Conservation (phyloP, 495 filamentous ascomycete genomes). For the Penicillium herquei region DNA sequence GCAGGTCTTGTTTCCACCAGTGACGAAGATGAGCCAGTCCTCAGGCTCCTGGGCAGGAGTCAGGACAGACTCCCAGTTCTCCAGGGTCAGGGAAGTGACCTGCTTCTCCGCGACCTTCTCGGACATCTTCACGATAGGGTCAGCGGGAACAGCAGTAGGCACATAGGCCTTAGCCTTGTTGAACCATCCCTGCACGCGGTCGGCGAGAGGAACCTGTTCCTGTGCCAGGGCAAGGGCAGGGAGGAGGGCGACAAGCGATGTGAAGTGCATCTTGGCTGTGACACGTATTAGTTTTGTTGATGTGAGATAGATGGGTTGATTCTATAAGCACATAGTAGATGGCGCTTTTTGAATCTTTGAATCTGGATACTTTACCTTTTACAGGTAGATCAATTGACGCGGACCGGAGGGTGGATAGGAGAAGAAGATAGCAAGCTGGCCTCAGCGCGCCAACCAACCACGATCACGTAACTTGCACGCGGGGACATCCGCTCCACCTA, state of each 20-base stretch:
- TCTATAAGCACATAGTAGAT: slow-evolving; percentile 3
- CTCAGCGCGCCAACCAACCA: slow-evolving; percentile 28
- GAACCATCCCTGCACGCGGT: slow-evolving; percentile 65
- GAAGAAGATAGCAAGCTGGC: slow-evolving; percentile 21
- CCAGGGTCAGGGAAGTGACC: slow-evolving; percentile 60
- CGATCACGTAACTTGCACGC: slow-evolving; percentile 14
- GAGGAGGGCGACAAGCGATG: slow-evolving; percentile 59
- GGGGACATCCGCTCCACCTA: slow-evolving; percentile 9
- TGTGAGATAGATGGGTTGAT: slow-evolving; percentile 11
- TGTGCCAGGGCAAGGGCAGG: slow-evolving; percentile 70
- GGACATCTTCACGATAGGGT: slow-evolving; percentile 50
- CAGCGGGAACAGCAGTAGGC: slow-evolving; percentile 50
- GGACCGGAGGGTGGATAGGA: slow-evolving; percentile 16
- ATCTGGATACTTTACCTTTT: background rate
- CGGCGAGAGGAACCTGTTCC: slow-evolving; percentile 69
- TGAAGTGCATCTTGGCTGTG: slow-evolving; percentile 65
- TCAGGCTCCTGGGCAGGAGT: slow-evolving; percentile 61
- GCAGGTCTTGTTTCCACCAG: slow-evolving; percentile 87
- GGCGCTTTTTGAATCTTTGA: slow-evolving; percentile 5
- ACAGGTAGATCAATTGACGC: slow-evolving; percentile 6
- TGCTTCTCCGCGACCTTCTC: slow-evolving; percentile 55
- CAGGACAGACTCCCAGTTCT: slow-evolving; percentile 72
- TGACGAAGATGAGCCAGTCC: slow-evolving; percentile 80
- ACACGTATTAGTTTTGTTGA: slow-evolving; percentile 8
- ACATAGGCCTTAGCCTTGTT: slow-evolving; percentile 60